phyloP scores from a whole-genome alignment of 805 yeast species.

The Saturnispora galanensis region DNA sequence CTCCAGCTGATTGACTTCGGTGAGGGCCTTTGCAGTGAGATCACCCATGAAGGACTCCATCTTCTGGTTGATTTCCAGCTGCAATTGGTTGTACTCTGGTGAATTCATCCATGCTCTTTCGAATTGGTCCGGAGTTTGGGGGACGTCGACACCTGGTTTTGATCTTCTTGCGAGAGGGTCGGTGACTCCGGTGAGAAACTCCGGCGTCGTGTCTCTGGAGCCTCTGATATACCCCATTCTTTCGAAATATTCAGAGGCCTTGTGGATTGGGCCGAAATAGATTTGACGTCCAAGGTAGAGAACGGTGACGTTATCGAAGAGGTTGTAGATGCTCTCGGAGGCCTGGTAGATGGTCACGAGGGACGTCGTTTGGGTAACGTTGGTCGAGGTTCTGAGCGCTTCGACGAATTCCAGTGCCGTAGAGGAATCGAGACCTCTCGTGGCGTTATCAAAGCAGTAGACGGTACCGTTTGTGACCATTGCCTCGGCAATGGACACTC shows the following conservation, averaged over 20 bases:
- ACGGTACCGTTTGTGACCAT: slow-evolving; percentile 53
- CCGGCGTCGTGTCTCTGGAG: slow-evolving; percentile 17
- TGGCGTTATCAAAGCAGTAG: slow-evolving; percentile 73
- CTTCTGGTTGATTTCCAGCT: neutral
- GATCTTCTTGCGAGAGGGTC: slow-evolving; percentile 9
- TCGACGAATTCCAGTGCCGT: slow-evolving; percentile 69
- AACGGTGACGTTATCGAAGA: slow-evolving; percentile 54
- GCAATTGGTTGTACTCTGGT: neutral
- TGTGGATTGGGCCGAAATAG: slow-evolving; percentile 48
- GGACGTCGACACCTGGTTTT: slow-evolving; percentile 32
- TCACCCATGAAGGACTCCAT: neutral
- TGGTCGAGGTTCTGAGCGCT: slow-evolving; percentile 40
- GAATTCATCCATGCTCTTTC: slow-evolving; percentile 25
- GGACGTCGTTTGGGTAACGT: slow-evolving; percentile 10
- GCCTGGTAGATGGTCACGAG: slow-evolving; percentile 35
- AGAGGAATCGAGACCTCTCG: slow-evolving; percentile 79
- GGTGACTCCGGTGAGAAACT: slow-evolving; percentile 20
- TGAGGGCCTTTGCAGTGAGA: neutral
- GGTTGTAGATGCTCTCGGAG: slow-evolving; percentile 53
- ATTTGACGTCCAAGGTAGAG: slow-evolving; percentile 54
- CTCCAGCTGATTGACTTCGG: neutral
- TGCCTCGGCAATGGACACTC: slow-evolving; percentile 78
- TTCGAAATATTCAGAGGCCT: slow-evolving; percentile 49
- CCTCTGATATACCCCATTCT: slow-evolving; percentile 45
- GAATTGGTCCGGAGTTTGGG: slow-evolving; percentile 55